Evolutionary conservation across 257 asterid species (phyloP), one percentile per base, ranked within the genome.

Genomic region (Ligustrum vulgare): DNA sequence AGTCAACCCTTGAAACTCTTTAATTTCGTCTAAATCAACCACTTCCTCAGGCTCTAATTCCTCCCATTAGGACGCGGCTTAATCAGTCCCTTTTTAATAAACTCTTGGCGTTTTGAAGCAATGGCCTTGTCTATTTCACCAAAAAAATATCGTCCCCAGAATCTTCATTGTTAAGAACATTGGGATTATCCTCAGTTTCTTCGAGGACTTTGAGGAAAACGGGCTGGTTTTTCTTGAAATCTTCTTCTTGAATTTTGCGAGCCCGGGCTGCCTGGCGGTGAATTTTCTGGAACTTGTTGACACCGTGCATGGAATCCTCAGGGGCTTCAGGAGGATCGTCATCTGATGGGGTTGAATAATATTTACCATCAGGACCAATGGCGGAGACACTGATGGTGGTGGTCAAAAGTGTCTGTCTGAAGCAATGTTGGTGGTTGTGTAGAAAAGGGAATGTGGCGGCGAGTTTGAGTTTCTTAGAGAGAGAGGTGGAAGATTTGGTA

Each of bases 251-350:
- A 60, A 81, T 77, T 74, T 86, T 89, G 56, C 93, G 87, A 5
- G 97, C 96, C 0, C 88, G 87, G 49, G 91, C 86, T 6, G 91
- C 96, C 39, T 91, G 98, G 82, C 90, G 89, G n/a, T 89, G 93
- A 65, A 94, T 86, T 78, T 94, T 98, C 85, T 94, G 93, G 86
- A 92, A 94, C 41, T 86, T 89, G 86, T 82, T 86, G 82, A 92
- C 90, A 34, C 98, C 98, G 77, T 94, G 98, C 98, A 91, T 92
- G 56, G 98, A 92, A 72, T 94, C 98, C 74, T 94, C 98, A 2
- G 94, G 86, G 47, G 96, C 98, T 82, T 91, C 98, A 0, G 98
- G 98, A 0, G 98, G 98, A 85, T 94, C 98, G 45, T 94, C 97
- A 62, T 92, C 98, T 3, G 96, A 75, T 1, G 98, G 92, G 51